Conservation (phyloP, 768 basidiomycete genomes). For the Candolleomyces aberdarensis region DNA sequence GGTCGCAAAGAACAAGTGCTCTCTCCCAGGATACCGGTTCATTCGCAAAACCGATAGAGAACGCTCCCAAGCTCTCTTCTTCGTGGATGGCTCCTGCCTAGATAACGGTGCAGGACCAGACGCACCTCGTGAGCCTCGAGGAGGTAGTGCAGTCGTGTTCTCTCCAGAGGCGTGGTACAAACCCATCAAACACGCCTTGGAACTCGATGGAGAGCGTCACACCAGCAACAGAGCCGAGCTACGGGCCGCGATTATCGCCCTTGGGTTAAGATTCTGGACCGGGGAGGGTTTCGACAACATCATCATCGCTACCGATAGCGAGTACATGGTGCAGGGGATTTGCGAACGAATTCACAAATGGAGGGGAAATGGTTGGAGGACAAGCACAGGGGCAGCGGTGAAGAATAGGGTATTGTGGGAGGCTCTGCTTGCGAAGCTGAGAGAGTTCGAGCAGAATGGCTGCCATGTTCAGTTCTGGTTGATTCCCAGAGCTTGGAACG, state of each 20-base stretch:
- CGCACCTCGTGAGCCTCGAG: conserved; percentile 5
- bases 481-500: conserved; percentile 3
- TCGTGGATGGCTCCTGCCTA: conserved; percentile 10
- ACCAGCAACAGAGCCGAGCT: conserved; percentile 11
- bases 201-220: background rate
- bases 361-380: conserved; percentile 8
- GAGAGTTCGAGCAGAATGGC: background rate
- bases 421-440: background rate
- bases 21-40: conserved; percentile 1
- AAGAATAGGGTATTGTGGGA: conserved; percentile 5
- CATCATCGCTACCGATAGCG: conserved; percentile 6
- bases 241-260: conserved; percentile 4
- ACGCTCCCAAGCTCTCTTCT: background rate
- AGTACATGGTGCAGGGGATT: conserved; percentile 10
- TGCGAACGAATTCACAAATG: conserved; percentile 10
- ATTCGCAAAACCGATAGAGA: background rate
- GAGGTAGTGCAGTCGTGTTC: conserved; percentile 9
- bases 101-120: conserved; percentile 9
- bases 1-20: background rate
- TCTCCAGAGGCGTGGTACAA: background rate
- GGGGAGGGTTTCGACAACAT: conserved; percentile 5
- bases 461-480: conserved; percentile 7
- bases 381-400: conserved; percentile 3
- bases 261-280: conserved; percentile 1
- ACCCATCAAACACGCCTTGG: background rate